Evolutionary conservation across 2,329 filamentous ascomycete species (phyloP), one percentile per base, ranked within the genome.

Genomic region (Botryotinia convoluta): DNA sequence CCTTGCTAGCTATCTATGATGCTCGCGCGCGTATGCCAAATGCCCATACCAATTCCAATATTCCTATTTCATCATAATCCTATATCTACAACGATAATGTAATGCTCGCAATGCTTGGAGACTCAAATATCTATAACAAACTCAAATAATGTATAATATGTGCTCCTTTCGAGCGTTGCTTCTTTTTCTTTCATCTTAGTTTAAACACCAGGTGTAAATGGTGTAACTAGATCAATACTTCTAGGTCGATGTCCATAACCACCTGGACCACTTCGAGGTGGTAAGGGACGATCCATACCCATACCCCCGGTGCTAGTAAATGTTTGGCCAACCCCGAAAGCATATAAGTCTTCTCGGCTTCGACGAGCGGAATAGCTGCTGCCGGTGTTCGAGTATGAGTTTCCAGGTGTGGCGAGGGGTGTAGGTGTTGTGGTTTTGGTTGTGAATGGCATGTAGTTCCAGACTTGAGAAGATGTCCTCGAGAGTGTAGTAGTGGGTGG

Each of bases 151-250:
- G 29, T 12, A 20, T 29, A 60, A 60, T 29, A 39, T 42, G 39
- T 39, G 32, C 14, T 59, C 37, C 8, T 20, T 37, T 10, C 16
- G 26, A 32, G 26, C 26, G 20, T 59, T 3, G 22, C 14, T 57
- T 57, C 14, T 48, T 22, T 9, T 42, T 7, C 22, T 45, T n/a
- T n/a, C 32, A 4, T 35, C n/a, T 35, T 1, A 3, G 5, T 35
- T 72, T 29, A 72, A 16, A 72, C 32, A 32, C 70, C 70, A 39
- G 62, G 22, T 37, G 74, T 75, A 71, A 77, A 79, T 39, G 89
- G 89, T 69, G 88, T 90, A 62, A 91, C 88, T 35, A 91, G 84
- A 82, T 91, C 88, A 77, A 90, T 89, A 82, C 88, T 90, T 82
- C 87, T 89, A 48, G 88, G 87, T 64, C 89, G 84, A 75, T 76